Evolutionary conservation across 2,329 filamentous ascomycete genomes (phyloP).

Genomic region (Lachnellula suecica): DNA sequence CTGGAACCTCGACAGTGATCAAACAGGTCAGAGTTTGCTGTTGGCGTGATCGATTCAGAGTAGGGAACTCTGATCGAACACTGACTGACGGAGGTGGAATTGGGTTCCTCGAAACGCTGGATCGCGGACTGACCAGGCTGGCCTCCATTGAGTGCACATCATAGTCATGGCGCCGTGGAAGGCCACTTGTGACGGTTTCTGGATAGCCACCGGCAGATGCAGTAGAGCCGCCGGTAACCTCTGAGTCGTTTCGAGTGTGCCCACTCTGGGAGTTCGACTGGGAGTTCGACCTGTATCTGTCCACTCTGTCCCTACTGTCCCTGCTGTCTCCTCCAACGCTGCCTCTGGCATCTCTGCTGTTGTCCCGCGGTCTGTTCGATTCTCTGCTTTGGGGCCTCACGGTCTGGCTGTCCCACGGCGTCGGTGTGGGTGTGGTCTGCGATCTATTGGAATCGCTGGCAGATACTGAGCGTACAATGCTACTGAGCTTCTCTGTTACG

Average conservation of each 20-base stretch:
- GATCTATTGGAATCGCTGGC: constrained; percentile 51
- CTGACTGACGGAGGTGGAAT: constrained; percentile 92
- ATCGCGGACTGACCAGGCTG: constrained; percentile 70
- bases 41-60: constrained; percentile 84
- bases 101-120: constrained; percentile 70
- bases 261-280: constrained; percentile 21
- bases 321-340: constrained; percentile 30
- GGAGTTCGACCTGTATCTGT: constrained; percentile 40
- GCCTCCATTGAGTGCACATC: constrained; percentile 96
- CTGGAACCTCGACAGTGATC: constrained; percentile 89
- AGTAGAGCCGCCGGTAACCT: constrained; percentile 67
- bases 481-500: constrained; percentile 83
- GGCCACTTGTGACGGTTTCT: constrained; percentile 69
- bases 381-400: constrained; percentile 53
- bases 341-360: constrained; percentile 30
- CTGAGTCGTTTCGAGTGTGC: constrained; percentile 78
- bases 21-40: constrained; percentile 94
- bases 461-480: constrained; percentile 82
- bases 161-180: constrained; percentile 80
- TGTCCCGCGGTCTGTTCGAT: constrained; percentile 35
- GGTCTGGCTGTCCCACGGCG: constrained; percentile 65
- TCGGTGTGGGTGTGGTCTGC: constrained; percentile 56
- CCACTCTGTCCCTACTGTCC: constrained; percentile 42
- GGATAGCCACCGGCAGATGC: no score
- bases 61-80: constrained; percentile 94